Evolutionary conservation across 768 basidiomycete genomes (phyloP), one percentile per base, ranked within the genome.

Genomic region (Mycena venus): DNA sequence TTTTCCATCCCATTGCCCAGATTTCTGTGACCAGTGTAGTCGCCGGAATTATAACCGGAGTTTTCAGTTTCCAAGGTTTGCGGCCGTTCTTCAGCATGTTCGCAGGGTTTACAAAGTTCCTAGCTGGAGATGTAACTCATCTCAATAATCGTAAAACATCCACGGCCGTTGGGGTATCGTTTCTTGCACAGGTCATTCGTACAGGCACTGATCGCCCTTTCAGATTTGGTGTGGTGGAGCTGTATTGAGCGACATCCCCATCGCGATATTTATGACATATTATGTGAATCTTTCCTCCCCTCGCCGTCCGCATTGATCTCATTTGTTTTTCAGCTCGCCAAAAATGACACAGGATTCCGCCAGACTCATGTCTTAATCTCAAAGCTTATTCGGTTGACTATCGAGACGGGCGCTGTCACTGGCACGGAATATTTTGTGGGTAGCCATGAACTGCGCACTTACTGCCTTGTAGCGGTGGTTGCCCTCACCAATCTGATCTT

Each of bases 391-490:
- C 76, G 80, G 17, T 56, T 83, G 23, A 80, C 79, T 8, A 77
- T 83, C 23, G 82, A 82, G 51, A 81, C 80, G 21, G 81, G 81
- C 32, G 72, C 79, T 9, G 67, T 79, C 7, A 82, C 81, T 62
- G 80, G 82, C 80, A 78, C 32, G 68, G 5, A 51, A 23, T 51
- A 25, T 23, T 29, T 32, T 6, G n/a, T 29, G 7, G 17, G n/a
- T 51, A 64, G 47, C 21, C 6, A 17, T 9, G n/a, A 23, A 49
- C 47, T 23, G 9, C n/a, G 3, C 8, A n/a, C n/a, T 10, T 1
- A 23, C 23, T 23, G 8, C 12, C 21, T 49, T 15, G 19, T 23
- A 79, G 80, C 82, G n/a, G 58, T 78, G 23, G 74, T 83, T 12
- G 82, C 82, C 5, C 73, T 81, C 25, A 65, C 77, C 19, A 79